Base-by-base conservation (phyloP, 169 alveolate genomes). In the Cryptosporidium ryanae region DNA sequence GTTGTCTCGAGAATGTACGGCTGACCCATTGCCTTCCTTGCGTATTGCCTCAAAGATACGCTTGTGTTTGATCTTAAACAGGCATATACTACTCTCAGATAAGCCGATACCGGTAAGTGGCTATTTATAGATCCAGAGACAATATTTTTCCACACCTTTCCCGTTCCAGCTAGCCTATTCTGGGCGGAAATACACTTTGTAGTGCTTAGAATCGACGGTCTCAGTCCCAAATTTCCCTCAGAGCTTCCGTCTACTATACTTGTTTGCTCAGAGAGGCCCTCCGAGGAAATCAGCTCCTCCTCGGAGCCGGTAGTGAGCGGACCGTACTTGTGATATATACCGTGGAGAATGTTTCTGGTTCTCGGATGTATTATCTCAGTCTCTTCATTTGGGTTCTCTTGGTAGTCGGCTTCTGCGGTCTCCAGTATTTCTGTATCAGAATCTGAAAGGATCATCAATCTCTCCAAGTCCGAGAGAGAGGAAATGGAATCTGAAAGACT, bases 331-430 rank as follows among this genome's bases (percentile, higher is more conserved):
- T 76, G 57, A 38, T 76, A 76, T 2, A 76, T 49, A 5, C 87
- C 87, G 63, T 76, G 68, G 25, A 76, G 15, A 76, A 76, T 76
- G 63, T 76, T 76, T 32, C 87, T 76, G 21, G 87, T 54, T 59
- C 46, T 59, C 3, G 87, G 87, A 12, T 76, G 87, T 38, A 76
- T 76, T 23, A 76, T 76, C 13, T 23, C 17, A n/a, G 59, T 76
- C 15, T 76, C 87, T 43, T 76, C 87, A 43, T 76, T 48, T 2
- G 87, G 87, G 49, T 76, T 76, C n/a, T 49, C 87, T 6, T 43
- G 52, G 25, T 43, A 76, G 27, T 76, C 76, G 6, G 50, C 13
- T 7, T 76, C 49, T 38, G 87, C 87, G 13, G 38, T 23, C 44
- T 76, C 76, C 63, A 23, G 64, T 44, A 76, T 59, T n/a, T 76